Evolutionary conservation across 129 eudicot genomes (phyloP).

Genomic region (Oenanthe sinensis): DNA sequence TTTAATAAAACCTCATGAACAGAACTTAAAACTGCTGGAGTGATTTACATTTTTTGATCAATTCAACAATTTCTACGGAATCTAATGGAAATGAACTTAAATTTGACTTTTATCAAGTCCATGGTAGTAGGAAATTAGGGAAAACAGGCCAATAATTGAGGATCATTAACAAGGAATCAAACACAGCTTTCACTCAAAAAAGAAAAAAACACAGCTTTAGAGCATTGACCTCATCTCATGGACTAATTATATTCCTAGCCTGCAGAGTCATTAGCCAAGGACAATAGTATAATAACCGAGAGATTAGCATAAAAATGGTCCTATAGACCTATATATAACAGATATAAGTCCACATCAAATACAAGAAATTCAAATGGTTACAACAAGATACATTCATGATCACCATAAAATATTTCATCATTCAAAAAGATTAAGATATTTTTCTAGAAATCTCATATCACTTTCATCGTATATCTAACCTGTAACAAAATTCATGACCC

Average conservation of each 20-base stretch:
- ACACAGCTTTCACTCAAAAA: background rate
- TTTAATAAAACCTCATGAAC: background rate
- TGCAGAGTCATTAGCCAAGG: background rate
- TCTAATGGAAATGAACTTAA: background rate
- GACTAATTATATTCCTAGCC: background rate
- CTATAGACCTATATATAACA: background rate
- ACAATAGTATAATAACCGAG: background rate
- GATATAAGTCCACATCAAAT: background rate
- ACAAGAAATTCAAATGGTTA: background rate
- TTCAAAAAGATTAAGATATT: background rate
- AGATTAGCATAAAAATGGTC: background rate
- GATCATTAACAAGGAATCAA: background rate
- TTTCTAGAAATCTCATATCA: background rate
- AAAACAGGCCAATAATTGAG: background rate
- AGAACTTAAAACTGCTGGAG: background rate
- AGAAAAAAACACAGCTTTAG: background rate
- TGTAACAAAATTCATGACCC: background rate
- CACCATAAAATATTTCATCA: background rate
- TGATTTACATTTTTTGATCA: background rate
- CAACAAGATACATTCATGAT: background rate
- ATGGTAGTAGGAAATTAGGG: background rate
- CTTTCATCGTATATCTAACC: background rate
- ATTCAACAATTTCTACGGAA: background rate
- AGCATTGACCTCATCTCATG: background rate
- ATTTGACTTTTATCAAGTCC: background rate